Evolutionary conservation across 306 rosid genomes (phyloP).

Genomic region (Crotalaria pallida): DNA sequence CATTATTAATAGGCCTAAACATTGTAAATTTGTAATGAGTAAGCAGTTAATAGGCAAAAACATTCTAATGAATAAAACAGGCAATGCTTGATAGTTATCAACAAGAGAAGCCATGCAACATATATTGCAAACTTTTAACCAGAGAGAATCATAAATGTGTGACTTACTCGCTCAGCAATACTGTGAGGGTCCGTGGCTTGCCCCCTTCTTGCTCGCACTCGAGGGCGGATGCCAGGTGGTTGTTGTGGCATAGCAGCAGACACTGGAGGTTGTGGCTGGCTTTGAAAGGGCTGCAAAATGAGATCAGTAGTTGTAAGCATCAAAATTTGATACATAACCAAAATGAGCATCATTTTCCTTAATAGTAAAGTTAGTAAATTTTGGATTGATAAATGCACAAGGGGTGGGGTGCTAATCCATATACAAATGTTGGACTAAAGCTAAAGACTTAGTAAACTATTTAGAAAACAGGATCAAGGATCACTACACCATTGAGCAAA

Average conservation of each 20-base stretch:
- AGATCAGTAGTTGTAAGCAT: neutral
- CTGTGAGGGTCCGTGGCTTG: slow-evolving; percentile 99
- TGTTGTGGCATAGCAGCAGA: slow-evolving; percentile 41
- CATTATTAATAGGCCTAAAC: neutral
- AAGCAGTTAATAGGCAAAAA: too few species aligned
- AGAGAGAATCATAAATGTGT: neutral
- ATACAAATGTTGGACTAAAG: too few species aligned
- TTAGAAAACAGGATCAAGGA: too few species aligned
- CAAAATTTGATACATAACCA: slow-evolving; percentile 2
- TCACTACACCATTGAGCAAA: too few species aligned
- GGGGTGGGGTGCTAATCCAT: too few species aligned
- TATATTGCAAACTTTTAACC: neutral
- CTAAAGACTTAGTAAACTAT: too few species aligned
- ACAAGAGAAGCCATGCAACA: neutral
- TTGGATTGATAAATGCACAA: too few species aligned
- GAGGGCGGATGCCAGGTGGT: slow-evolving; percentile 70
- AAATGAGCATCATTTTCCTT: neutral
- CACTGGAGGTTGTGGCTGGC: slow-evolving; percentile 40
- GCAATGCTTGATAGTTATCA: neutral
- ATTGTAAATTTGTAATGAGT: too few species aligned
- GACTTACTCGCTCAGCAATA: slow-evolving; percentile 83
- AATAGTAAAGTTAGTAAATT: neutral
- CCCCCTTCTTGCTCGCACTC: slow-evolving; percentile 95
- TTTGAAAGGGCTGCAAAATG: slow-evolving; percentile 48
- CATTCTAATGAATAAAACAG: neutral